A percentile compares a stretch with the other conserved stretches of the same genome.
Evolutionary conservation across 257 asterid genomes (phyloP).

Genomic region (Eucommia ulmoides): DNA sequence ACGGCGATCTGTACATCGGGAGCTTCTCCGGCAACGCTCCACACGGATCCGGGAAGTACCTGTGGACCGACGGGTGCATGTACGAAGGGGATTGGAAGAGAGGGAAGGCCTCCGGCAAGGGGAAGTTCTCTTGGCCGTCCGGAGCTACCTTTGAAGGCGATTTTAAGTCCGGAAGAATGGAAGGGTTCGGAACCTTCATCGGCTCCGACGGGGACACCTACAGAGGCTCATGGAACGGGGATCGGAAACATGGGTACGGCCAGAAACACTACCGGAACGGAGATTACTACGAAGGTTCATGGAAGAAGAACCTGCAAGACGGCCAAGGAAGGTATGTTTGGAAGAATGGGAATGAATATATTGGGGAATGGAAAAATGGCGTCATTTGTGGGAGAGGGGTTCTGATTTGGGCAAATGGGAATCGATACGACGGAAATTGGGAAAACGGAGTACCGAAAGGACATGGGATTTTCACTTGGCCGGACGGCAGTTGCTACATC

Average conservation of each 20-base stretch:
- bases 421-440: conserved; percentile 52
- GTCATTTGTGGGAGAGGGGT: conserved; percentile 42
- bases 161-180: conserved; percentile 62
- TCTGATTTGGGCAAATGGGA: conserved; percentile 39
- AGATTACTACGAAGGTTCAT: conserved; percentile 48
- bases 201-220: conserved; percentile 55
- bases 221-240: conserved; percentile 42
- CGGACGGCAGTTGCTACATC: conserved; percentile 53
- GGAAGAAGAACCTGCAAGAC: conserved; percentile 50
- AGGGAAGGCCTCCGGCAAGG: conserved; percentile 55
- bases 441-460: conserved; percentile 49
- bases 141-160: conserved; percentile 58
- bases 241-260: conserved; percentile 50
- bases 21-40: conserved; percentile 38
- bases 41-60: conserved; percentile 59
- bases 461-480: conserved; percentile 52
- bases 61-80: conserved; percentile 69
- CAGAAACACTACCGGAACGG: conserved; percentile 48
- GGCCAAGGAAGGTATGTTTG: conserved; percentile 62
- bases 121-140: conserved; percentile 55
- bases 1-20: conserved; percentile 64
- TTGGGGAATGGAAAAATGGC: conserved; percentile 50
- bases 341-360: conserved; percentile 48
- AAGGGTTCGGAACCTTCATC: conserved; percentile 46
- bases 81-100: conserved; percentile 62